phyloP scores from a whole-genome alignment of 2,329 filamentous ascomycete species.

The Teratosphaeria gauchensis region DNA sequence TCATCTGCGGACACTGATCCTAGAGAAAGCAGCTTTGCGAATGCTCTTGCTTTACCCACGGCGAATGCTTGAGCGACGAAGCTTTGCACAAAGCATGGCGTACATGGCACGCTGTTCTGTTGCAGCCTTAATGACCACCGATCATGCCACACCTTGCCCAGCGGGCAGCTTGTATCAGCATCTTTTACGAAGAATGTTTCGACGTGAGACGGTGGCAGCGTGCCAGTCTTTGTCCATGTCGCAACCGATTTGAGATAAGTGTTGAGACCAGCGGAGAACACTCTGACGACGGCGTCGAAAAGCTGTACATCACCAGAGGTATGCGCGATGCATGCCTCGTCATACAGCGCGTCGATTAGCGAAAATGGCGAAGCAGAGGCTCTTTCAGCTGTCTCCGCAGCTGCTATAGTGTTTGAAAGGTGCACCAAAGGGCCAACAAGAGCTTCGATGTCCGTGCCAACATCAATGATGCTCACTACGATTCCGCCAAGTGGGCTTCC shows the following conservation, averaged over 20 bases:
- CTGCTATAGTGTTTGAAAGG: constrained; percentile 53
- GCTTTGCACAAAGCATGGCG: constrained; percentile 65
- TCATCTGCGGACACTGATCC: not conserved
- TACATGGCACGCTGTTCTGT: constrained; percentile 51
- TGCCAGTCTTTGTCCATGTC: constrained; percentile 75
- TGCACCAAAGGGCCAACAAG: constrained; percentile 47
- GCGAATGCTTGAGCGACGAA: constrained; percentile 67
- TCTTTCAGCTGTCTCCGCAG: constrained; percentile 27
- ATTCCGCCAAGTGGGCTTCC: constrained; percentile 44
- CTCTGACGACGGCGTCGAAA: constrained; percentile 54
- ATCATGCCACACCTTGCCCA: constrained; percentile 63
- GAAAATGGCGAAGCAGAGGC: constrained; percentile 47
- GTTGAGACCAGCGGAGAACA: constrained; percentile 74
- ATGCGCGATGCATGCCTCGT: constrained; percentile 59
- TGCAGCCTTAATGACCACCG: constrained; percentile 60
- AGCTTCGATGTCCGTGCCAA: constrained; percentile 49
- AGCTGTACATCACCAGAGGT: constrained; percentile 52
- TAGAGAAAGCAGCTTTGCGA: constrained; percentile 63
- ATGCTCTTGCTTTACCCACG: constrained; percentile 77
- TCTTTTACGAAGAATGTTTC: constrained; percentile 71
- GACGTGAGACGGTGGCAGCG: constrained; percentile 43
- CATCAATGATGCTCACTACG: constrained; percentile 56
- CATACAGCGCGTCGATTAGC: constrained; percentile 71
- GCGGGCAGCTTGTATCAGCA: constrained; percentile 43
- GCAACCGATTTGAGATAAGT: constrained; percentile 73